Percentiles rank a stretch among this genome's conserved stretches.
Evolutionary conservation across 2,329 filamentous ascomycete genomes (phyloP).

Genomic region (Epichloe gansuensis): DNA sequence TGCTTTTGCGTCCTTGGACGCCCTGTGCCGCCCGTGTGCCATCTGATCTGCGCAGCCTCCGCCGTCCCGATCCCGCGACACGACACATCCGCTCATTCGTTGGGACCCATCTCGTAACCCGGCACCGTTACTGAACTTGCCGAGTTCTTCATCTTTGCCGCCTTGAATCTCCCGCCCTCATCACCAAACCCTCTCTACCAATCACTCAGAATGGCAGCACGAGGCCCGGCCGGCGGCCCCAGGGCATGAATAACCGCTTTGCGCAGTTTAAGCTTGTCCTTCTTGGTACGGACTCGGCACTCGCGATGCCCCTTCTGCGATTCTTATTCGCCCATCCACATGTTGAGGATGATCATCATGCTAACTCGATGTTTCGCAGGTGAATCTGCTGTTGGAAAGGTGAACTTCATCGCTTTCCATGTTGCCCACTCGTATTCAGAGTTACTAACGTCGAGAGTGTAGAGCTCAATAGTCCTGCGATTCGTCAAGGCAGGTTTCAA

Average conservation of each 20-base stretch:
- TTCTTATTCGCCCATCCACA: not conserved
- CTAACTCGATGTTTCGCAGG: conserved; percentile 39
- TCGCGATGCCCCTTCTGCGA: not conserved
- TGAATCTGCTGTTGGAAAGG: conserved; percentile 98
- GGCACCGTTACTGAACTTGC: not conserved
- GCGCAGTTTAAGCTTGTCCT: conserved; percentile 98
- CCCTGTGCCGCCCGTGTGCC: not conserved
- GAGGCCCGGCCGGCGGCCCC: conserved; percentile 54
- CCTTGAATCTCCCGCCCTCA: not conserved
- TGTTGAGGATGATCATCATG: not conserved
- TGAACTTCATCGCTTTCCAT: conserved; percentile 25
- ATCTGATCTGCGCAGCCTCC: not conserved
- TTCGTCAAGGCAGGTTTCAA: conserved; percentile 81
- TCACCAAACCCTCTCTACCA: not conserved
- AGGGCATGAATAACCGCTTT: conserved; percentile 69
- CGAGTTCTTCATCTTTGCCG: not conserved
- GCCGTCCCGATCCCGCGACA: not conserved
- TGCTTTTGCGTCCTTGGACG: not conserved
- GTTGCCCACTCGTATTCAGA: conserved; percentile 3
- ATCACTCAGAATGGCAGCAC: conserved; percentile 60
- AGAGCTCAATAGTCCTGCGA: conserved; percentile 95
- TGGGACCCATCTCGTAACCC: not conserved
- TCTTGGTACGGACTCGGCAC: conserved; percentile 54
- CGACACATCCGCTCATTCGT: not conserved
- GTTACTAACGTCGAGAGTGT: conserved; percentile 11